Conservation (phyloP, 441 rosid genomes). For the Melastoma candidum region DNA sequence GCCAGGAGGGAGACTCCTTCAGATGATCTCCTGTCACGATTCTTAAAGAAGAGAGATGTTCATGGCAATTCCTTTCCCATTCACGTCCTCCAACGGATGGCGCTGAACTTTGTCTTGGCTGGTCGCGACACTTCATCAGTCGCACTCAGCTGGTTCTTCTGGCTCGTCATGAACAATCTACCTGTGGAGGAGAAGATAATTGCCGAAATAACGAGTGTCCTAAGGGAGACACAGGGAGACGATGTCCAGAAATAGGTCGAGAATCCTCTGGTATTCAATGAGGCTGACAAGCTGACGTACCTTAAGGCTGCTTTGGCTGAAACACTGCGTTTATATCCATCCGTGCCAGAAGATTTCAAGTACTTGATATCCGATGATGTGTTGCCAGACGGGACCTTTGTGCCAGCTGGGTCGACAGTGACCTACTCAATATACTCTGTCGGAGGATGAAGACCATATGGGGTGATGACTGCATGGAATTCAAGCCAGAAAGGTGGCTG, state of each 20-base stretch:
- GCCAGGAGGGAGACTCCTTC: conserved; percentile 7
- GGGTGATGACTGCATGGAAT: conserved; percentile 30
- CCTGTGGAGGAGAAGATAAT: conserved; percentile 9
- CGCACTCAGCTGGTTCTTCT: conserved; percentile 30
- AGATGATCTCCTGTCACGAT: conserved; percentile 11
- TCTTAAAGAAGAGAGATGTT: conserved; percentile 12
- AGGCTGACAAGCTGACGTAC: conserved; percentile 20
- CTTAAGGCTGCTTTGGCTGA: conserved; percentile 25
- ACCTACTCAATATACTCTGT: conserved; percentile 24
- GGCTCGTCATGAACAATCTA: conserved; percentile 15
- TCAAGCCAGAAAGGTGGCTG: conserved; percentile 39
- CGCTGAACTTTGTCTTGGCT: conserved; percentile 26
- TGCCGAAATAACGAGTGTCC: conserved; percentile 14
- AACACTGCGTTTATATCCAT: conserved; percentile 27
- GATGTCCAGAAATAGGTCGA: conserved; percentile 9
- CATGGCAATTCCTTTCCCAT: conserved; percentile 10
- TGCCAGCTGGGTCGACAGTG: conserved; percentile 16
- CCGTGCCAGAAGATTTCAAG: conserved; percentile 28
- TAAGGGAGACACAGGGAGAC: conserved; percentile 5
- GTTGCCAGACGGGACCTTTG: conserved; percentile 26
- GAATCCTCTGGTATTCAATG: conserved; percentile 10
- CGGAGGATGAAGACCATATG: conserved; percentile 30
- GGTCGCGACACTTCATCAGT: conserved; percentile 32
- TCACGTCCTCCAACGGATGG: conserved; percentile 24
- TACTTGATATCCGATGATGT: conserved; percentile 23